Conservation (phyloP, 2,329 filamentous ascomycete species). For the Cercospora sp. region DNA sequence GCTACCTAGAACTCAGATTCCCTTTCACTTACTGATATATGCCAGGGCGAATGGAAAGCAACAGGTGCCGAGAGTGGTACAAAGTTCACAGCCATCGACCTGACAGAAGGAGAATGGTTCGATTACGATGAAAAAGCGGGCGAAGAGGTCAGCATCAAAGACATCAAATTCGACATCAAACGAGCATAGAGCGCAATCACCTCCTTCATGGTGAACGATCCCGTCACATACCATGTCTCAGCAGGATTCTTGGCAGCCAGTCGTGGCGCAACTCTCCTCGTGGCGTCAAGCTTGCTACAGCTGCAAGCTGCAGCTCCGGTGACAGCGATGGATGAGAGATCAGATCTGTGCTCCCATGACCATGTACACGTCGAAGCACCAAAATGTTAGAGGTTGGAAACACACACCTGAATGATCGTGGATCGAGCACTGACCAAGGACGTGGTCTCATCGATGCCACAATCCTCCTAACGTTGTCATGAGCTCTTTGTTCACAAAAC, state of each 20-base stretch:
- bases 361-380: neutral
- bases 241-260: neutral
- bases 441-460: neutral
- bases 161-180: constrained; percentile 81
- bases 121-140: constrained; percentile 94
- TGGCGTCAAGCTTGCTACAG: neutral
- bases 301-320: neutral
- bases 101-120: constrained; percentile 92
- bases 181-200: constrained; percentile 49
- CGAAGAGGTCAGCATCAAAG: constrained; percentile 90
- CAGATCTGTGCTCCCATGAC: neutral
- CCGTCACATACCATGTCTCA: neutral
- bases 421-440: neutral
- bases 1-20: neutral
- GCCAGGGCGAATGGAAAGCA: constrained; percentile 83
- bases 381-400: neutral
- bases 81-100: constrained; percentile 78
- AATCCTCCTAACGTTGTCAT: neutral
- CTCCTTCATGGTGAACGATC: constrained; percentile 39
- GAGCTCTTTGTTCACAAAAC: constrained; percentile 4
- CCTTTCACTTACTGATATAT: neutral
- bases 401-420: neutral
- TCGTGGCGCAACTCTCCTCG: neutral
- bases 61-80: constrained; percentile 77
- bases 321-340: neutral